Evolutionary conservation across 2,329 filamentous ascomycete genomes (phyloP), one percentile per base, ranked within the genome.

Genomic region (Colletotrichum costaricense): DNA sequence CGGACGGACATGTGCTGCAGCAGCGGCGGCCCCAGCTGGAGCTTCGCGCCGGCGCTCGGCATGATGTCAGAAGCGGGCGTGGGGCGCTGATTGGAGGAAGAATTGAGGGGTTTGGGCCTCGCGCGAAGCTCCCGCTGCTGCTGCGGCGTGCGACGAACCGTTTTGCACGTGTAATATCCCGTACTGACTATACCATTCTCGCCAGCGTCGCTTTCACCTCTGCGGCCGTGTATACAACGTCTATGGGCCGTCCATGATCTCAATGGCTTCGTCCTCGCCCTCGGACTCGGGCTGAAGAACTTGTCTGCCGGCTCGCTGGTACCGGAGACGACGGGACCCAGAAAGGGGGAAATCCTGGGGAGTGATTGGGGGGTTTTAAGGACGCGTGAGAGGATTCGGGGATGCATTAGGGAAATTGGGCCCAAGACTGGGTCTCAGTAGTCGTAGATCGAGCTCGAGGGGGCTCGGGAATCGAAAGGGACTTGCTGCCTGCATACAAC

Each of bases 51-150:
- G 71, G 59, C 33, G 55, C 9, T 67, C 66, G 74, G 74, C 68
- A 75, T 75, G 74, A 75, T 74, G 74, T 75, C 74, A 74, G 67
- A 64, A 62, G 62, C 56, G 68, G 67, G 33, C 60, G 65, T 24
- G 54, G 62, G 16, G 5, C 38, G 30, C 24, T 67, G 64, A 75
- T 75, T 74, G 74, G 74, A 74, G 74, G 74, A 75, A 72, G 24
- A 72, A 74, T 75, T 74, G 72, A 67, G 74, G 72, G 74, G 74
- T 72, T 62, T 67, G 16, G 22, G 63, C 9, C 14, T 16, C 57
- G 58, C 12, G 28, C 49, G 57, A 22, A 33, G 35, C 60, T 54
- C 14, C 60, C 11, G 24, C 28, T 38, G 65, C 57, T 28, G 55
- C 4, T 14, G 55, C 55, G 38, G 12, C 11, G 46, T 26, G 26